A percentile compares a stretch with the other conserved stretches of the same genome.
Conservation (phyloP, 768 basidiomycete species). For the Russula brevipes region DNA sequence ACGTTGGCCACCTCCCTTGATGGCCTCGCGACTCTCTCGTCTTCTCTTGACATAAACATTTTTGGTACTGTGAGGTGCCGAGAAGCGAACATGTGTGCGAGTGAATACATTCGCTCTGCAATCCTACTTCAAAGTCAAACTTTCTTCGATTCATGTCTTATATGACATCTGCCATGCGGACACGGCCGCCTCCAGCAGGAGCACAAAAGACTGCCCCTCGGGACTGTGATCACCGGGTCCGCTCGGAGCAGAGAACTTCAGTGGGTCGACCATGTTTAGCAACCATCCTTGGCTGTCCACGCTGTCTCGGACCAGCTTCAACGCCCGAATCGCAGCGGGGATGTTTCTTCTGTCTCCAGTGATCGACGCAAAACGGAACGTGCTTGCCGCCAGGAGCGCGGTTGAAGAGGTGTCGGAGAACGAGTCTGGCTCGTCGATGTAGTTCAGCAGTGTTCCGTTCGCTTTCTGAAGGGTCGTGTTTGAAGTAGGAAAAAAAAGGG, state of each 20-base stretch:
- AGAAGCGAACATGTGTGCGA: no score
- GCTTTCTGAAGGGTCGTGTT: conserved; percentile 30
- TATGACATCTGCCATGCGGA: not conserved
- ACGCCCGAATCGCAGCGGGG: conserved; percentile 39
- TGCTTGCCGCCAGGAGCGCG: conserved; percentile 51
- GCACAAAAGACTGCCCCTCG: conserved; percentile 26
- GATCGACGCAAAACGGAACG: conserved; percentile 49
- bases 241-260: conserved; percentile 11
- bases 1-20: no score
- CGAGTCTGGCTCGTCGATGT: conserved; percentile 43
- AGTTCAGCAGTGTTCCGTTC: conserved; percentile 50
- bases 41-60: no score
- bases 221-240: conserved; percentile 17
- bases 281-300: conserved; percentile 32
- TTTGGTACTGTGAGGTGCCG: no score
- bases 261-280: conserved; percentile 14
- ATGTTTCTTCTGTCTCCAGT: conserved; percentile 37
- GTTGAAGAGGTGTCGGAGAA: conserved; percentile 54
- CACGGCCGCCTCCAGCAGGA: conserved; percentile 24
- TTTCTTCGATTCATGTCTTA: no score
- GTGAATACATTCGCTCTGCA: no score
- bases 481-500: not conserved
- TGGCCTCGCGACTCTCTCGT: no score
- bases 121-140: no score
- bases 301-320: conserved; percentile 36